These are phyloP conservation scores for Solanum etuberosum DNA, from an alignment of 257 asterid species.

Conservation along the genomic window DNA sequence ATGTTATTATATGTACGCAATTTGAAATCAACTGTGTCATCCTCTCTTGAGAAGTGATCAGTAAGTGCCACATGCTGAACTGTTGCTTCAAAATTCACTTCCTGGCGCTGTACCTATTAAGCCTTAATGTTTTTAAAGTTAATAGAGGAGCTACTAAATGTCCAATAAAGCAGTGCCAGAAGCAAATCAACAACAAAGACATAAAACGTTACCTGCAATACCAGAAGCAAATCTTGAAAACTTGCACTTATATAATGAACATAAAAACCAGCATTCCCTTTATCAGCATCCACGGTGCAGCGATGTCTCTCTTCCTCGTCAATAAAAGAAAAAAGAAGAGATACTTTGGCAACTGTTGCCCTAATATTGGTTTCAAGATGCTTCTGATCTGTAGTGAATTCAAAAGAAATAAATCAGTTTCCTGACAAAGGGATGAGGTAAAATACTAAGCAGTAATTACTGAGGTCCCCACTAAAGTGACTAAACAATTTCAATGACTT, in stretches of 20 bases:
- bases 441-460: background rate
- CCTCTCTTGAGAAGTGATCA: conserved; percentile 43
- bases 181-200: conserved; percentile 2
- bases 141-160: conserved; percentile 1
- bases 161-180: background rate
- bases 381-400: conserved; percentile 56
- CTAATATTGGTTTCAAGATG: conserved; percentile 77
- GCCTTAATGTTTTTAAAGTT: conserved; percentile 24
- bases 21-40: conserved; percentile 18
- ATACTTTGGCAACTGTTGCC: conserved; percentile 48
- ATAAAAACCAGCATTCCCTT: conserved; percentile 17
- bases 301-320: conserved; percentile 56
- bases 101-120: conserved; percentile 62
- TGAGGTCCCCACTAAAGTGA: background rate
- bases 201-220: conserved; percentile 44
- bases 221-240: conserved; percentile 34
- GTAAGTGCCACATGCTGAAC: conserved; percentile 62
- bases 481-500: background rate
- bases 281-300: conserved; percentile 19
- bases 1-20: conserved; percentile 17
- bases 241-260: conserved; percentile 50
- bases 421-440: background rate
- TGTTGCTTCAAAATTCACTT: conserved; percentile 51
- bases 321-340: conserved; percentile 54
- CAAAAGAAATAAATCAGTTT: background rate